Evolutionary conservation across 129 eudicot genomes (phyloP).

Genomic region (Tagetes patula): DNA sequence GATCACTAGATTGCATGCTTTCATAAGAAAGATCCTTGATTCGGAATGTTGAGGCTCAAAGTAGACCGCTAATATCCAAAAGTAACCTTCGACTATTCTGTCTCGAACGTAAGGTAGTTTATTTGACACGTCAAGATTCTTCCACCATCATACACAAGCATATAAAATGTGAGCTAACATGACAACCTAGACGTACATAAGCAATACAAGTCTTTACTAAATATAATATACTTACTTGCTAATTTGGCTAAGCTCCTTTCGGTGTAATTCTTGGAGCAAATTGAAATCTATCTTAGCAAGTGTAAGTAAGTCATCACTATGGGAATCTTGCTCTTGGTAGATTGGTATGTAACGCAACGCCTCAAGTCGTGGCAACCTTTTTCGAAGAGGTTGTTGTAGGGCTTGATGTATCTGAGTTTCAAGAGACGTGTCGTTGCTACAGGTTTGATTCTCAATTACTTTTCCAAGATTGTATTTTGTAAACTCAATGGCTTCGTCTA

Average conservation of each 20-base stretch:
- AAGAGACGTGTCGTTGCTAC: constrained; percentile 1
- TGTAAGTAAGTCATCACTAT: constrained; percentile 27
- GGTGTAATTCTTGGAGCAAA: constrained; percentile 44
- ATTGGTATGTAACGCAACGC: constrained; percentile 38
- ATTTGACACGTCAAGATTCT: constrained; percentile 22
- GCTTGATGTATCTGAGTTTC: constrained; percentile 40
- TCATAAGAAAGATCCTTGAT: constrained; percentile 33
- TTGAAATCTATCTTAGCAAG: constrained; percentile 60
- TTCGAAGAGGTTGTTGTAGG: constrained; percentile 29
- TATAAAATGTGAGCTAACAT: neutral
- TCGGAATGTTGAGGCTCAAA: constrained; percentile 43
- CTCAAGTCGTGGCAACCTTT: constrained; percentile 41
- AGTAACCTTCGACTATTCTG: constrained; percentile 52
- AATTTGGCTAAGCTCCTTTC: constrained; percentile 40
- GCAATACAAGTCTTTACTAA: neutral
- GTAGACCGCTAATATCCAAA: constrained; percentile 42
- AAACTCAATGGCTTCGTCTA: constrained; percentile 44
- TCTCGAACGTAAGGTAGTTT: constrained; percentile 54
- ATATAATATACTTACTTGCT: constrained; percentile 17
- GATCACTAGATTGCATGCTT: constrained; percentile 33
- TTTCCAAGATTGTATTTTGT: constrained; percentile 30
- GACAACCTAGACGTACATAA: too few relatives aligned
- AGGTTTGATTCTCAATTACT: neutral
- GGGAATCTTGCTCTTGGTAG: constrained; percentile 40
- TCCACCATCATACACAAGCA: constrained; percentile 4